Base-by-base conservation (phyloP, 345 rosid species). In the Angophora floribunda region DNA sequence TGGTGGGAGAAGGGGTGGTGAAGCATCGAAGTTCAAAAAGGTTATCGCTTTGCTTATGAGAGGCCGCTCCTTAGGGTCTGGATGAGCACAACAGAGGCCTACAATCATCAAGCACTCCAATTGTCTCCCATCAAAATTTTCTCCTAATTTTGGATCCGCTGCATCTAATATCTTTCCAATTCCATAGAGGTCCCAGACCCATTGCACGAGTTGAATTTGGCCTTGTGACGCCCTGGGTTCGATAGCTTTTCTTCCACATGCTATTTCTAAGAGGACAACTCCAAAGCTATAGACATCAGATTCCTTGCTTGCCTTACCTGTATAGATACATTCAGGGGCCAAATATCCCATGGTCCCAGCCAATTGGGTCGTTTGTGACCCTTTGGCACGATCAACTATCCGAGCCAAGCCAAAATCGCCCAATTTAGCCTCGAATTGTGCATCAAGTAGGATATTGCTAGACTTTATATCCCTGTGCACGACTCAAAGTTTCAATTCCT, bases 321-420 rank as follows among this genome's bases (percentile, higher is more conserved):
- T 52, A 6, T 52, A 52, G 55, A 52, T 52, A 52, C 55, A 52
- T 52, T 52, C 2, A 52, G 53, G 79, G 10, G 79, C 45, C 89
- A 28, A 84, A 88, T 17, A 88, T 78, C 45, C 79, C 79, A 67
- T 30, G 44, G 45, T 67, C 79, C 79, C 45, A 30, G 79, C 79
- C 57, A 89, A 44, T 6, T 84, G 75, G 44, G 91, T 91, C 44
- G 92, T 86, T 47, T 86, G 88, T 24, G 91, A 87, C n/a, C 87
- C 89, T 26, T 86, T 75, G 26, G 87, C 89, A 45, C 87, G 93
- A 57, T 93, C 91, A 1, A 91, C 92, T 17, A 91, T 88, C 86
- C 91, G 87, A 9, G 93, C 94, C 13, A 90, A 63, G 63, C 93
- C 93, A 30, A 92, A 91, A 75, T 92, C 94, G 1, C 93, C 93